Conservation (phyloP, 352 stramenopile species). For the Pythium grandisporangium region DNA sequence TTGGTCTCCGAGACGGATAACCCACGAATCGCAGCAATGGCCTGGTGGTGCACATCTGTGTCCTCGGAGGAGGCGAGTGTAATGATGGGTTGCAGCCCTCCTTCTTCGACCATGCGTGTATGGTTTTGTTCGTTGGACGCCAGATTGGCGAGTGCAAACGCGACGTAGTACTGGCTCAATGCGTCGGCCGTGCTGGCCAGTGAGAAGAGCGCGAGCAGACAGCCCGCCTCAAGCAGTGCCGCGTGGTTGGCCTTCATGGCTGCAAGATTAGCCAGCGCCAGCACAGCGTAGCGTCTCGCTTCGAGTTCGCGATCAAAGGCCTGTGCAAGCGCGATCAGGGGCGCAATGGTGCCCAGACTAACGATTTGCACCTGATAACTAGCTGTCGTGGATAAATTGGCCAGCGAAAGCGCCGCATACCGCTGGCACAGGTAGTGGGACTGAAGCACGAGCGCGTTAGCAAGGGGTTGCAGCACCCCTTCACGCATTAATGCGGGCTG, state of each 20-base stretch:
- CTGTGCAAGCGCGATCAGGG: constrained; percentile 82
- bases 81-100: constrained; percentile 93
- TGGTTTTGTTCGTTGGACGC: constrained; percentile 91
- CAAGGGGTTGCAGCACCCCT: constrained; percentile 86
- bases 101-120: constrained; percentile 91
- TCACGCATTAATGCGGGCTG: constrained; percentile 89
- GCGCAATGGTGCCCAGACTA: constrained; percentile 88
- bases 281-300: constrained; percentile 88
- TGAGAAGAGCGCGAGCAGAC: constrained; percentile 87
- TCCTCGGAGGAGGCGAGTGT: constrained; percentile 87
- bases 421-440: constrained; percentile 91
- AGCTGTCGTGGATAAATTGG: constrained; percentile 92
- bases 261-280: constrained; percentile 93
- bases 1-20: constrained; percentile 87
- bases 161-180: constrained; percentile 94
- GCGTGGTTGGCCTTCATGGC: constrained; percentile 94
- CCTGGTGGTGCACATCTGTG: constrained; percentile 93
- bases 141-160: constrained; percentile 93
- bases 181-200: constrained; percentile 90
- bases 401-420: constrained; percentile 89
- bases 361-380: constrained; percentile 94
- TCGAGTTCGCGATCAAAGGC: constrained; percentile 89
- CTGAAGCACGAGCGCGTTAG: constrained; percentile 80
- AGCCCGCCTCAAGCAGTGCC: constrained; percentile 88
- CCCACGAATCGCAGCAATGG: constrained; percentile 89